These are phyloP conservation scores for Pestalotiopsis sp. DNA, from an alignment of 2,329 filamentous ascomycete genomes.

Conservation along the genomic window DNA sequence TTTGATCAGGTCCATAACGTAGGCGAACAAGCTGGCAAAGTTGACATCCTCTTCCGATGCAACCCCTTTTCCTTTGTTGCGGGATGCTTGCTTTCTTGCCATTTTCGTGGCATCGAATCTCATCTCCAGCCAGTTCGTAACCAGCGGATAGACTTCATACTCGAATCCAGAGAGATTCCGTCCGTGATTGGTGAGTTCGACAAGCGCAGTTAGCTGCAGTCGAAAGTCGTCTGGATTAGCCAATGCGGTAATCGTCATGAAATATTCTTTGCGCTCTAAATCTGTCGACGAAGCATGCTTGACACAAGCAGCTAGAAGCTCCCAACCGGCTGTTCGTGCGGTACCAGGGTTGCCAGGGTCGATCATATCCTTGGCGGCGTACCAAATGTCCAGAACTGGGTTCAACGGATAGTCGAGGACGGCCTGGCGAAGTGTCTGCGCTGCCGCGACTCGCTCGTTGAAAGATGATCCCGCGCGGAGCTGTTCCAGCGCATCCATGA, in stretches of 20 bases:
- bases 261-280: constrained; percentile 68
- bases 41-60: constrained; percentile 60
- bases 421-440: constrained; percentile 56
- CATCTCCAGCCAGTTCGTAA: constrained; percentile 62
- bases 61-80: constrained; percentile 43
- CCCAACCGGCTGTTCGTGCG: constrained; percentile 64
- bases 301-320: constrained; percentile 66
- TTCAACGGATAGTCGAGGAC: constrained; percentile 62
- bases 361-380: constrained; percentile 67
- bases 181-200: constrained; percentile 63
- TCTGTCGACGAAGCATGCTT: constrained; percentile 65
- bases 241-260: constrained; percentile 60
- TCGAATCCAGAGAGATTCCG: constrained; percentile 68
- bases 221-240: constrained; percentile 66
- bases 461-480: constrained; percentile 52
- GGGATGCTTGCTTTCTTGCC: constrained; percentile 52
- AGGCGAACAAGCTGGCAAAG: constrained; percentile 65
- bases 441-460: constrained; percentile 59
- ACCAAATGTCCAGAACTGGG: constrained; percentile 64
- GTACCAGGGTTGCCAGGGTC: constrained; percentile 55
- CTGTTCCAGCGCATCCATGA: constrained; percentile 57
- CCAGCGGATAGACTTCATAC: constrained; percentile 65
- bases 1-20: constrained; percentile 70
- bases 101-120: constrained; percentile 55
- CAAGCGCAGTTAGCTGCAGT: constrained; percentile 64